Percentiles rank a stretch among this genome's conserved stretches.
Conservation (phyloP, 1,284 basidiomycete species). For the Apiotrichum gamsii region DNA sequence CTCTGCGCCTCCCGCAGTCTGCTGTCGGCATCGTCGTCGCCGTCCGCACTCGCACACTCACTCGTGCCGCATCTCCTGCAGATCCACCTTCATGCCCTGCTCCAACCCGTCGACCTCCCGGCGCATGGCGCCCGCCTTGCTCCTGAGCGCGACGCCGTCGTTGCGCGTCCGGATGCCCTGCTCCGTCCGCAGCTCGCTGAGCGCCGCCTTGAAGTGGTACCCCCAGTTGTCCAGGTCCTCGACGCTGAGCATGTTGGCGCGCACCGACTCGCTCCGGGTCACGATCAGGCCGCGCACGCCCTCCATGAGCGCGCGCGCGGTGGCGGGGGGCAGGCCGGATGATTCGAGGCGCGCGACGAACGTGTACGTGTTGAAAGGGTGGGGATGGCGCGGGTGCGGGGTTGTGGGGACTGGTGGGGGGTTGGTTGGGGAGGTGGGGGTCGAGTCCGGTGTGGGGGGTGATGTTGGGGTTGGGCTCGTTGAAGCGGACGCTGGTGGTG, state of each 20-base stretch:
- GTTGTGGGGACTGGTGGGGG: too few species aligned
- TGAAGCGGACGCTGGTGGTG: too few species aligned
- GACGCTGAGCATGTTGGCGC: constrained; percentile 64
- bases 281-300: constrained; percentile 74
- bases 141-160: constrained; percentile 72
- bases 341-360: constrained; percentile 43
- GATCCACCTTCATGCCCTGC: constrained; percentile 90
- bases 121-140: constrained; percentile 67
- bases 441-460: too few species aligned
- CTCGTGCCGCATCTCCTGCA: constrained; percentile 64
- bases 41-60: background rate
- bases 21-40: too few species aligned
- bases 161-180: constrained; percentile 75
- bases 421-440: too few species aligned
- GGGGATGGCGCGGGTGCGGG: constrained; percentile 8
- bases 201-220: constrained; percentile 88
- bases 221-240: constrained; percentile 85
- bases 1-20: background rate
- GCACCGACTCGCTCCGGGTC: constrained; percentile 66
- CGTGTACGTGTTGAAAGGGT: constrained; percentile 47
- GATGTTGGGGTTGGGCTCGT: too few species aligned
- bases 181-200: constrained; percentile 86
- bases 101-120: constrained; percentile 82
- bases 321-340: constrained; percentile 33
- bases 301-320: constrained; percentile 74